These are phyloP conservation scores for Pseudovirgaria hyperparasitica DNA, from an alignment of 2,329 filamentous ascomycete species.

Conservation along the genomic window DNA sequence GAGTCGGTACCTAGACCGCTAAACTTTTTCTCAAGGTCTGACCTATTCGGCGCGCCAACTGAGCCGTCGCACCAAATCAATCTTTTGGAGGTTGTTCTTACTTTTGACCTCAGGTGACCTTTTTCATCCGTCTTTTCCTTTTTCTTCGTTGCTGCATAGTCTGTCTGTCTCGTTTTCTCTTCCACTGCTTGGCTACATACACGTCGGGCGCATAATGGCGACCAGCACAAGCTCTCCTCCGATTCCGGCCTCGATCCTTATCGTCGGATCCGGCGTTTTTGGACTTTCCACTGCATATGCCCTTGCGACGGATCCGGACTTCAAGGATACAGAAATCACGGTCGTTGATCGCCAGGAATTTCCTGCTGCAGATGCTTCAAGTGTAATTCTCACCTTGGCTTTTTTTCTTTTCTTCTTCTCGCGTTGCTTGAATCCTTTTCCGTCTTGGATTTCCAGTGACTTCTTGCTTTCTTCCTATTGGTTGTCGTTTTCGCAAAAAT, in stretches of 20 bases:
- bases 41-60: too few relatives aligned
- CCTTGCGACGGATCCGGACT: constrained; percentile 47
- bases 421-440: background rate
- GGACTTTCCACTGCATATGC: constrained; percentile 56
- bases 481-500: background rate
- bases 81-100: too few relatives aligned
- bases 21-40: too few relatives aligned
- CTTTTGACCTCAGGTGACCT: too few relatives aligned
- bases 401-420: constrained; percentile 1
- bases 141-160: too few relatives aligned
- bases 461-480: constrained; percentile 1
- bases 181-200: too few relatives aligned
- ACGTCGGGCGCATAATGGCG: too few relatives aligned
- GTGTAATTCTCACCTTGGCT: constrained; percentile 20
- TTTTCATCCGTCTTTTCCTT: too few relatives aligned
- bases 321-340: constrained; percentile 40
- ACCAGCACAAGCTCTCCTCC: too few relatives aligned
- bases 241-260: constrained; percentile 33
- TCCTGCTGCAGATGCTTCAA: constrained; percentile 45
- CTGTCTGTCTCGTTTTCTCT: too few relatives aligned
- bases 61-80: too few relatives aligned
- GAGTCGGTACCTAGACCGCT: too few relatives aligned
- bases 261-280: constrained; percentile 41
- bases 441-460: background rate
- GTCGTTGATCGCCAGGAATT: constrained; percentile 45